A percentile compares a stretch with the other conserved stretches of the same genome.
These are phyloP conservation scores for Colletotrichum sp. DNA, from an alignment of 2,329 filamentous ascomycete species.

Conservation along the genomic window DNA sequence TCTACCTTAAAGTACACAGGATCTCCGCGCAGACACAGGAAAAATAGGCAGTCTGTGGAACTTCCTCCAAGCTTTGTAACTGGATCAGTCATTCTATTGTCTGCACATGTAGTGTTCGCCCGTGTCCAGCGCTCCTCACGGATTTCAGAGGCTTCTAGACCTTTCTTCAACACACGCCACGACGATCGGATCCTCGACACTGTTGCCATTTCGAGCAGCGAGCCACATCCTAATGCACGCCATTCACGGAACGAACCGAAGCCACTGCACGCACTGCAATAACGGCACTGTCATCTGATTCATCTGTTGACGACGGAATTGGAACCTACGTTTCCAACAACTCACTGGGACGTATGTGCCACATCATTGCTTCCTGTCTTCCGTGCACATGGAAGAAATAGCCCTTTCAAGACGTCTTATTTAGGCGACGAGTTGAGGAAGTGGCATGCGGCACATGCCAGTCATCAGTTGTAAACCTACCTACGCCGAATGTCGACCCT, in stretches of 20 bases:
- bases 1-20: too few relatives aligned
- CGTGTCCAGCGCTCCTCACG: too few relatives aligned
- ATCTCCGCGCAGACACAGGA: too few relatives aligned
- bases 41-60: not conserved
- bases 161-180: not conserved
- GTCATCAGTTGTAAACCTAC: not conserved
- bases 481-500: not conserved
- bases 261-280: not conserved
- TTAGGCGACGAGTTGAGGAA: not conserved
- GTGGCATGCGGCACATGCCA: not conserved
- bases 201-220: not conserved
- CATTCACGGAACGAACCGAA: not conserved
- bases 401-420: fast-evolving
- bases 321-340: fast-evolving
- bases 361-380: not conserved
- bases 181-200: not conserved
- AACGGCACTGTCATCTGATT: not conserved
- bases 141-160: not conserved
- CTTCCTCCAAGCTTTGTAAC: not conserved
- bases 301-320: not conserved
- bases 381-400: not conserved
- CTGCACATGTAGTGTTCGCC: too few relatives aligned
- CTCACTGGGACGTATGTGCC: fast-evolving
- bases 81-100: fast-evolving
- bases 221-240: not conserved